Percentiles rank a stretch among this genome's conserved stretches.
These are phyloP conservation scores for Suillus cothurnatus DNA, from an alignment of 768 basidiomycete genomes.

Conservation along the genomic window DNA sequence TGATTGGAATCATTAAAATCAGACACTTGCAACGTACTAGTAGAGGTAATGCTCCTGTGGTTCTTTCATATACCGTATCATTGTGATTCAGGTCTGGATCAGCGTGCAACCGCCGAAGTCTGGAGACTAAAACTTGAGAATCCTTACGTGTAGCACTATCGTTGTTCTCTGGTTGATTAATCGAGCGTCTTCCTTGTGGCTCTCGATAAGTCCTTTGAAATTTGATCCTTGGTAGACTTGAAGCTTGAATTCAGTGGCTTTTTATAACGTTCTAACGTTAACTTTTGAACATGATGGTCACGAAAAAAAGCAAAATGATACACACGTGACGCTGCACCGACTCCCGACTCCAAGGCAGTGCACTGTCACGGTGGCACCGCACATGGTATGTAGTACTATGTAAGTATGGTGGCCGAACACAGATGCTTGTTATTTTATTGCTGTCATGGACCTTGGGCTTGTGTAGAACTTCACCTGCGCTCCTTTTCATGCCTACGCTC, in stretches of 20 bases:
- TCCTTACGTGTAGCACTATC: background rate
- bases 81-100: background rate
- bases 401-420: background rate
- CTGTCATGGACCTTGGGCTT: background rate
- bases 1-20: background rate
- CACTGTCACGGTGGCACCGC: too few species aligned
- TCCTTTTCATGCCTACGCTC: background rate
- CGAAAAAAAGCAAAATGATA: background rate
- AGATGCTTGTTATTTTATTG: background rate
- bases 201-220: background rate
- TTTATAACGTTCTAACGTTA: too few species aligned
- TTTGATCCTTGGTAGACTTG: background rate
- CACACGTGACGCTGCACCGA: background rate
- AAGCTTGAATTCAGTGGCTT: background rate
- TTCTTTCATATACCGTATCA: constrained; percentile 3
- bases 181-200: background rate
- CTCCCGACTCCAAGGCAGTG: background rate
- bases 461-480: background rate
- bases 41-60: background rate
- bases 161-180: background rate
- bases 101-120: background rate
- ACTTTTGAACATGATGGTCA: too few species aligned
- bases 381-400: too few species aligned
- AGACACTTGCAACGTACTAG: background rate
- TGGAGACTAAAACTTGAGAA: background rate